Percentiles rank a stretch among this genome's conserved stretches.
Conservation (phyloP, 2,329 filamentous ascomycete species). For the Penicillium sp. region DNA sequence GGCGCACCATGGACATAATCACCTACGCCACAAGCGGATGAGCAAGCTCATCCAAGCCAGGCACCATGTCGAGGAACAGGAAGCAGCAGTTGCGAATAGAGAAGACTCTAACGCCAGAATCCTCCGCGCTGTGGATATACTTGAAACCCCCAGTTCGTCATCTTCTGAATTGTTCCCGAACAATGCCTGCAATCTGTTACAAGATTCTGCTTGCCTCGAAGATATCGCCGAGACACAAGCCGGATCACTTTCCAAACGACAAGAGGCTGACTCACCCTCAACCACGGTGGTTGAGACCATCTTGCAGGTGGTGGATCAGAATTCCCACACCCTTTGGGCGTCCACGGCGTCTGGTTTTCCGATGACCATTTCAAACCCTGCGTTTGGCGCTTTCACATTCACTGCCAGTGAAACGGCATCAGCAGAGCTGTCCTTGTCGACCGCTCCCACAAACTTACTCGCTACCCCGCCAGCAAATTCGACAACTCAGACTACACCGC, state of each 20-base stretch:
- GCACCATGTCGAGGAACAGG: slow-evolving; percentile 9
- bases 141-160: background rate
- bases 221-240: background rate
- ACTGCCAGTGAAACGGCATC: background rate
- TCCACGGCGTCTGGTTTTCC: slow-evolving; percentile 11
- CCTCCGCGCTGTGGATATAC: background rate
- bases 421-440: background rate
- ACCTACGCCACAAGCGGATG: slow-evolving; percentile 20
- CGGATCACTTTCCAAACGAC: slow-evolving; percentile 12
- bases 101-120: slow-evolving; percentile 1
- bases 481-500: slow-evolving; percentile 1
- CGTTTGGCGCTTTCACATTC: slow-evolving; percentile 9
- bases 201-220: slow-evolving; percentile 7
- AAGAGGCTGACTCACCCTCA: slow-evolving; percentile 7
- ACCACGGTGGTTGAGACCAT: slow-evolving; percentile 15
- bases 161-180: slow-evolving; percentile 3
- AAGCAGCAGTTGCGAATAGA: background rate
- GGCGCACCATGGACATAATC: slow-evolving; percentile 21
- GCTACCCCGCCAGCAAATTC: slow-evolving; percentile 2
- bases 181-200: slow-evolving; percentile 10
- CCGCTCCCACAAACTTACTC: slow-evolving; percentile 4
- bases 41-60: slow-evolving; percentile 15
- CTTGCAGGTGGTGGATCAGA: slow-evolving; percentile 18
- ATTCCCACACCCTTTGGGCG: slow-evolving; percentile 16
- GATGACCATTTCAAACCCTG: slow-evolving; percentile 14